Base-by-base conservation (phyloP, 1,284 basidiomycete genomes). In the Cryptococcus deneoformans region DNA sequence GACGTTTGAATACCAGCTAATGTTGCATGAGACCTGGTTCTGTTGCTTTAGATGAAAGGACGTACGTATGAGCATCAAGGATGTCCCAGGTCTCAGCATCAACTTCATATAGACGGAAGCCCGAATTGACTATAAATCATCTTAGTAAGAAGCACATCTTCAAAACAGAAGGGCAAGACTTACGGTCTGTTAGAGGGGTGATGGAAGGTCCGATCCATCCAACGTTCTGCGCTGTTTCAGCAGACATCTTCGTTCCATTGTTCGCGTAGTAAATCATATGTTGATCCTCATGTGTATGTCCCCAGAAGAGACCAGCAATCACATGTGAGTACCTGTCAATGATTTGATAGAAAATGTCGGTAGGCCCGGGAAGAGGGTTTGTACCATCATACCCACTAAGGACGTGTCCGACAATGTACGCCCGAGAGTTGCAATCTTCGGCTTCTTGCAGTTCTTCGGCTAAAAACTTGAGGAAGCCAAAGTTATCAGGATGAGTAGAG, bases 221-320 rank as follows among this genome's bases (percentile, higher is more conserved):
- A n/a, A 60, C 68, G 6, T 83, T 76, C 58, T 79, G 77, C 29
- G 87, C 87, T n/a, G 81, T 85, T 44, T 80, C 79, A 0, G 81
- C 82, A 59, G 73, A 84, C 62, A 84, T 84, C 34, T 75, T 76
- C 1, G 86, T 89, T 39, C 80, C 88, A 70, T 89, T 89, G 68
- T 88, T 86, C 8, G 83, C 72, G 69, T 91, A 91, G 73, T 84
- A 91, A 48, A 91, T 84, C 85, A 84, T 85, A 55, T 88, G 72
- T 73, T 89, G 83, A 70, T 91, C 89, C 71, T 91, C 88, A 62
- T 91, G 89, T 1, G 87, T 87, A 70, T 91, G 89, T 1, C 89
- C 89, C 67, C 82, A 90, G 79, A 90, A 90, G 46, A 90, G 63
- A 86, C 87, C 86, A 36, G 87, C 86, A 59, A 91, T 88, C 56